These are phyloP conservation scores for Vitis cinerea DNA, from an alignment of 164 flowering plant genomes.

Conservation along the genomic window DNA sequence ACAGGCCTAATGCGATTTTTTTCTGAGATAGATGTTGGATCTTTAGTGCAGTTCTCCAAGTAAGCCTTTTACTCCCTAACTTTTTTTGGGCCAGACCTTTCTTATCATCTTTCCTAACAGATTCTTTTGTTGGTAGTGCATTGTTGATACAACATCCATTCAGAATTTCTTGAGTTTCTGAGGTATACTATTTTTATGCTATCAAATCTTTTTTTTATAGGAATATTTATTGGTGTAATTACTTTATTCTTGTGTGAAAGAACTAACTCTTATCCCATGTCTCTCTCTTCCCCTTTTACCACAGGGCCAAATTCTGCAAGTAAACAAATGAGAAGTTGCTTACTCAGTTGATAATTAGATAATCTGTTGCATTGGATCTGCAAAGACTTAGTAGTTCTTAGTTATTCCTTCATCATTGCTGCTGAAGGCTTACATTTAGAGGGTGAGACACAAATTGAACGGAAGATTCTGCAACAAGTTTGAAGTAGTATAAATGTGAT, in stretches of 20 bases:
- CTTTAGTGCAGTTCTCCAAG: slow-evolving; percentile 47
- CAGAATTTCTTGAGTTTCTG: slow-evolving; percentile 29
- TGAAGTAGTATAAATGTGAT: slow-evolving; percentile 20
- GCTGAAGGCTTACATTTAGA: slow-evolving; percentile 25
- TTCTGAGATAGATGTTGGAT: slow-evolving; percentile 62
- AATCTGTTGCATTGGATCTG: slow-evolving; percentile 10
- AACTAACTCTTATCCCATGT: not conserved
- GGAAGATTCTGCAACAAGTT: slow-evolving; percentile 18
- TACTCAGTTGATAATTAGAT: slow-evolving; percentile 25
- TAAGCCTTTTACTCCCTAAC: slow-evolving; percentile 27
- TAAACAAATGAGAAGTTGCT: slow-evolving; percentile 18
- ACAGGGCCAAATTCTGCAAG: slow-evolving; percentile 54
- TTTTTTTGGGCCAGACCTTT: not conserved
- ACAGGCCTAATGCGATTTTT: slow-evolving; percentile 54
- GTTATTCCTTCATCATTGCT: slow-evolving; percentile 15
- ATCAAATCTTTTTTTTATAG: not conserved
- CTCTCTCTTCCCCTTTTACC: not conserved
- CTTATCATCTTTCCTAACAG: not conserved
- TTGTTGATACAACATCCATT: slow-evolving; percentile 41
- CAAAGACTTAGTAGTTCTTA: slow-evolving; percentile 28
- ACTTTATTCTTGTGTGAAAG: not conserved
- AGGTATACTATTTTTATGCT: slow-evolving; percentile 27
- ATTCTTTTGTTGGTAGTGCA: slow-evolving; percentile 34
- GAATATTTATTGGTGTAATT: not conserved
- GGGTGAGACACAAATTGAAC: slow-evolving; percentile 10